Evolutionary conservation across 2,329 filamentous ascomycete species (phyloP), one percentile per base, ranked within the genome.

Genomic region (Botrytis hyacinthi): DNA sequence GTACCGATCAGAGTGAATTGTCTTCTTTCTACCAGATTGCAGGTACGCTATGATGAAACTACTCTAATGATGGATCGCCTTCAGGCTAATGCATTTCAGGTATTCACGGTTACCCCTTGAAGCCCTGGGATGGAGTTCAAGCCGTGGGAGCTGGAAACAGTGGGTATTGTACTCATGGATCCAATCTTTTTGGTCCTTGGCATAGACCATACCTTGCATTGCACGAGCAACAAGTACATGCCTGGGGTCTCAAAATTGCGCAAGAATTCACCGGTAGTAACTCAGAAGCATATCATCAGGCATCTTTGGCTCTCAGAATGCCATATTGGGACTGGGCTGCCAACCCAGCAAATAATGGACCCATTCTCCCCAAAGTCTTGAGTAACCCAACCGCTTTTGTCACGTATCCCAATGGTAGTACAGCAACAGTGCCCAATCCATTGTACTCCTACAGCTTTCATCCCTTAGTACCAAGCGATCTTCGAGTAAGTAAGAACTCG

Each of bases 11-110:
- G 76, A 91, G 94, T 82, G 84, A 85, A 57, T 84, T 88, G 73
- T 84, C 91, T 46, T 95, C 93, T 65, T 96, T 89, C 85, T 96
- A 94, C 82, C 88, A 93, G 79, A 87, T 97, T 78, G 87, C 91
- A 75, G 92, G 93, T 93, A 81, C 14, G 68, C 60, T 32, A 12
- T 18, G 2, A 37, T 12, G 4, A 4, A 16, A 29, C 20, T 70
- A 18, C 9, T 46, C n/a, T 22, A 5, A 20, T 18, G 22, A 67
- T n/a, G 9, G 32, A 37, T 18, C 3, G 16, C 22, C 22, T 29
- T 18, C 29, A 37, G 32, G 16, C 63, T 72, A 26, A 72, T 57
- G 32, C 40, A 48, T 3, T 26, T 46, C 10, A 73, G 67, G 70
- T 46, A 72, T 74, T 16, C 73, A 72, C 40, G 69, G 69, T 6